Conservation (phyloP, 2,329 filamentous ascomycete genomes). For the Cordyceps pruinosa region DNA sequence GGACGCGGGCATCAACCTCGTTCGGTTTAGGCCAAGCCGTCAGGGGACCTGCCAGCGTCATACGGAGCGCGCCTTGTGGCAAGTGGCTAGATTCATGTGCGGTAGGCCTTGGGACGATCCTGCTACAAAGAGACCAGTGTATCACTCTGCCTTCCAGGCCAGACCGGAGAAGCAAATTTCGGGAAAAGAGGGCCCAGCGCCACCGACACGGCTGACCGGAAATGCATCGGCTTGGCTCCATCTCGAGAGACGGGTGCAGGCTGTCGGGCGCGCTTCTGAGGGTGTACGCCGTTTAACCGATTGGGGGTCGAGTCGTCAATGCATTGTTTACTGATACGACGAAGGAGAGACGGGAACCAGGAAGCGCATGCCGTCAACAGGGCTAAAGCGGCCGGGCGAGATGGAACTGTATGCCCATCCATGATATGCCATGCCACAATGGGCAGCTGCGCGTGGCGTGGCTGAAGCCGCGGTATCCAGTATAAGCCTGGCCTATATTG, state of each 20-base stretch:
- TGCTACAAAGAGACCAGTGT: not conserved
- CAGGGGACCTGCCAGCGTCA: not conserved
- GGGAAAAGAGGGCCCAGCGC: not conserved
- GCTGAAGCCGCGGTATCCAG: not conserved
- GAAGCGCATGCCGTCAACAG: not conserved
- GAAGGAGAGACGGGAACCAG: not conserved
- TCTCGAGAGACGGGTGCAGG: not conserved
- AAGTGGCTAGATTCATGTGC: not conserved
- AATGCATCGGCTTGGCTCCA: not conserved
- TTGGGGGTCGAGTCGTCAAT: not conserved
- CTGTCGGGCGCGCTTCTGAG: not conserved
- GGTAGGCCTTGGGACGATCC: not conserved
- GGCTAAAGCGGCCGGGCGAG: too few species aligned
- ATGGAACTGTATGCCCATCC: not conserved
- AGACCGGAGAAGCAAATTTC: conserved; percentile 1
- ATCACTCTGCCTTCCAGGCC: not conserved
- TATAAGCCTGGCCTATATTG: not conserved
- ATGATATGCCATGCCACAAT: not conserved
- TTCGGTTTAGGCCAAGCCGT: not conserved
- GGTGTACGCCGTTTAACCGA: too few species aligned
- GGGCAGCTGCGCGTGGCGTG: not conserved
- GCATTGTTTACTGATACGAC: not conserved
- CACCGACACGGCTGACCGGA: not conserved
- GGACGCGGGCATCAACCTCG: not conserved
- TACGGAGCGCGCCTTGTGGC: too few species aligned